Evolutionary conservation across 2,329 filamentous ascomycete genomes (phyloP).

Genomic region (Colletotrichum spinosum): DNA sequence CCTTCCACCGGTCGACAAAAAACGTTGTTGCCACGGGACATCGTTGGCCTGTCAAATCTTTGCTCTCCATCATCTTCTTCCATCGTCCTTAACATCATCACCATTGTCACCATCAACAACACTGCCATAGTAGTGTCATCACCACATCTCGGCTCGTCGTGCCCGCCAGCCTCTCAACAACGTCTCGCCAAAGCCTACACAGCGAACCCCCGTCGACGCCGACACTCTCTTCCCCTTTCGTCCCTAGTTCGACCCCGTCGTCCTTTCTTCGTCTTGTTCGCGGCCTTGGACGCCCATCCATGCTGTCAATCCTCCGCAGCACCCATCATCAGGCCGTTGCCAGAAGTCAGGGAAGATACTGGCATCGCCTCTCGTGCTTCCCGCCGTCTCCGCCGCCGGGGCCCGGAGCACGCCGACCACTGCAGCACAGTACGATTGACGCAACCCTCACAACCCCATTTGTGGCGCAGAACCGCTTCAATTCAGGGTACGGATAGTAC

Average conservation of each 20-base stretch:
- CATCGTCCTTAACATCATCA: neutral
- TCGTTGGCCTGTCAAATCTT: slow-evolving; percentile 8
- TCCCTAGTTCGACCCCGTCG: slow-evolving; percentile 26
- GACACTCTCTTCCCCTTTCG: slow-evolving; percentile 25
- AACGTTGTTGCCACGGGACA: neutral
- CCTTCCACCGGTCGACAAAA: neutral
- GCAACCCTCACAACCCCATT: neutral
- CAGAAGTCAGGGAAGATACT: slow-evolving; percentile 10
- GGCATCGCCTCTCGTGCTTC: slow-evolving; percentile 2
- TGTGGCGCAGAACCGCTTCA: neutral
- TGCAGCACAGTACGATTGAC: neutral
- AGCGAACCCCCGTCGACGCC: slow-evolving; percentile 17
- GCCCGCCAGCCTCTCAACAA: neutral
- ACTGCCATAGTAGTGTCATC: no score
- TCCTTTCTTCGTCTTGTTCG: slow-evolving; percentile 34
- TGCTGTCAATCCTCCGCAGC: slow-evolving; percentile 17
- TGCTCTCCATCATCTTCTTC: neutral
- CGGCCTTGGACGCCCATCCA: slow-evolving; percentile 17
- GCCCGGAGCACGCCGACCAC: neutral
- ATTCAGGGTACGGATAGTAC: slow-evolving; percentile 2
- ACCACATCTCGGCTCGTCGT: no score
- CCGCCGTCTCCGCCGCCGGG: neutral
- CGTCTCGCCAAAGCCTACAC: neutral
- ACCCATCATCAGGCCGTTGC: slow-evolving; percentile 12
- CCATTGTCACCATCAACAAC: slow-evolving; percentile 2